These are phyloP conservation scores for Neurospora tetrasperma DNA, from an alignment of 495 filamentous ascomycete genomes.

Conservation along the genomic window DNA sequence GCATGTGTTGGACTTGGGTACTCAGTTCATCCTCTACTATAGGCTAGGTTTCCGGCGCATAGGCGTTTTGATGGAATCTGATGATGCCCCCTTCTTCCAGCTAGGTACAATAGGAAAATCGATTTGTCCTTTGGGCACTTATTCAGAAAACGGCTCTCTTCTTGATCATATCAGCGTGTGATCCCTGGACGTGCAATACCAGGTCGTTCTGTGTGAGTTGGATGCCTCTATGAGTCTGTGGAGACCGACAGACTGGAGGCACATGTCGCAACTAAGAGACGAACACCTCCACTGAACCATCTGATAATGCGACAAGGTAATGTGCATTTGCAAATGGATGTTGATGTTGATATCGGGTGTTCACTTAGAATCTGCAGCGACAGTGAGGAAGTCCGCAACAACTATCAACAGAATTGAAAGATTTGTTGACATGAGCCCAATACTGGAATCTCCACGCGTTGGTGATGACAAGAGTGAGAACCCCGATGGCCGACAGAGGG, in stretches of 20 bases:
- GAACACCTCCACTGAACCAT: background rate
- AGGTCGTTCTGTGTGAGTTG: background rate
- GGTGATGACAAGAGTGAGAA: background rate
- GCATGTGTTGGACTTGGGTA: background rate
- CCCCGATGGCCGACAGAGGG: background rate
- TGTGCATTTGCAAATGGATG: background rate
- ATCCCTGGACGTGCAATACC: background rate
- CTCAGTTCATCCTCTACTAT: background rate
- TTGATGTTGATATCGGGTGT: background rate
- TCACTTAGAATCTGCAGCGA: too few relatives aligned
- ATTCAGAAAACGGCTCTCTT: background rate
- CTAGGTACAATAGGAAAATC: background rate
- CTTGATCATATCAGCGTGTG: background rate
- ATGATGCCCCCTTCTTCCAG: background rate
- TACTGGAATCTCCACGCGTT: background rate
- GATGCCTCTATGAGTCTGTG: background rate
- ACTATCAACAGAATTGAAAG: background rate
- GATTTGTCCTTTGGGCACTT: background rate
- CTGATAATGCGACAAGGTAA: background rate
- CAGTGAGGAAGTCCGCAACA: too few relatives aligned
- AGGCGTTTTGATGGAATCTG: constrained; percentile 3
- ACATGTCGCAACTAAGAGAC: background rate
- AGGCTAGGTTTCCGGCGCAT: constrained; percentile 9
- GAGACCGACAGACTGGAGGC: background rate
- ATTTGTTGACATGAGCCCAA: background rate